Base-by-base conservation (phyloP, 345 rosid species). In the Aethionema arabicum region DNA sequence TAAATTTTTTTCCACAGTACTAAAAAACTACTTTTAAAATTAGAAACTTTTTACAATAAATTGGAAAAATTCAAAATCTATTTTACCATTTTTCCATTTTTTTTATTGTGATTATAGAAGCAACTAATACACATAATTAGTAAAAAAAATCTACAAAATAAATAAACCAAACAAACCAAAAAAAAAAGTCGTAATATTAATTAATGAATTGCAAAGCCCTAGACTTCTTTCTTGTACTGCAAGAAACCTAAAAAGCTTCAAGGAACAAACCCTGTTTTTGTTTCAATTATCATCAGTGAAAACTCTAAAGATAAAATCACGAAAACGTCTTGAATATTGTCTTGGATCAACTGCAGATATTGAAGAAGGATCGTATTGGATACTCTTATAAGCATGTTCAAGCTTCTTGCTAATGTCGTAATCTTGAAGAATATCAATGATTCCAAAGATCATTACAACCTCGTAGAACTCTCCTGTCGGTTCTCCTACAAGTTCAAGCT, bases 371-470 rank as follows among this genome's bases (percentile, higher is more conserved):
- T 91, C 96, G 58, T 88, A 85, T 2, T 88, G 93, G 68, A 86
- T 77, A 48, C 92, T 88, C 62, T 91, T 91, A 49, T 88, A 88
- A 0, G 96, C 91, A 15, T 91, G 93, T 74, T 91, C 98, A 5
- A 88, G 83, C 72, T 88, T 88, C 76, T 91, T 91, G 86, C 87
- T 86, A 45, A 88, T 91, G 69, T 91, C 95, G 52, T 86, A 91
- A 76, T 91, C 95, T 51, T 85, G 96, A 74, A 88, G 95, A 10
- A 88, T 86, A 82, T 92, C 96, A 4, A 92, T 92, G 32, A 86
- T 83, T 1, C 93, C 96, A 43, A 92, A 88, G 67, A 85, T 85
- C 86, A 86, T 85, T 15, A 85, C 66, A 7, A 86, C 92, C 59
- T 88, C 95, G 12, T 88, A 88, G 63, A 51, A 77, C 72, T 88